phyloP scores from a whole-genome alignment of 2,329 filamentous ascomycete species.

The Aspergillus unguis region DNA sequence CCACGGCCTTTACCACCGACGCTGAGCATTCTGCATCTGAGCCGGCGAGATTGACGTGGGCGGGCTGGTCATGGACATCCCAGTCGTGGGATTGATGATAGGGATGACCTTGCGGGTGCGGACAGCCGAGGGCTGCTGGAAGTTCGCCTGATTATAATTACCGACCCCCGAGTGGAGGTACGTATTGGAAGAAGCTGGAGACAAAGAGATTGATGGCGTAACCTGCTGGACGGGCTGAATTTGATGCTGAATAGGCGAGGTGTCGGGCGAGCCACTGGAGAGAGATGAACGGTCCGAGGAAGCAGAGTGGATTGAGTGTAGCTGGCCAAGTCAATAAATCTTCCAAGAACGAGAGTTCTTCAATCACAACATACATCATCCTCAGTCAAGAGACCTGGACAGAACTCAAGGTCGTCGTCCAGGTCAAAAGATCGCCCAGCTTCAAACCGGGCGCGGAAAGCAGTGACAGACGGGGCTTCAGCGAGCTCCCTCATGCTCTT shows the following conservation, averaged over 20 bases:
- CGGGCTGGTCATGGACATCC: constrained; percentile 82
- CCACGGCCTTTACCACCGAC: constrained; percentile 38
- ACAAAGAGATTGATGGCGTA: constrained; percentile 70
- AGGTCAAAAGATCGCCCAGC: constrained; percentile 90
- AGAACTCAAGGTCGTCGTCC: constrained; percentile 95
- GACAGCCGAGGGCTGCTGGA: constrained; percentile 86
- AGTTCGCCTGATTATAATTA: constrained; percentile 67
- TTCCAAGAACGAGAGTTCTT: not conserved
- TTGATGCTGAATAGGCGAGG: constrained; percentile 85
- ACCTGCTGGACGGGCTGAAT: constrained; percentile 69
- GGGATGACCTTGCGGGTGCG: constrained; percentile 93
- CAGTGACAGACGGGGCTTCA: constrained; percentile 70
- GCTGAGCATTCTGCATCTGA: constrained; percentile 55
- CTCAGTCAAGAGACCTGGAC: constrained; percentile 86
- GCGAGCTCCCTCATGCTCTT: constrained; percentile 82
- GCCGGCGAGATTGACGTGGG: constrained; percentile 68
- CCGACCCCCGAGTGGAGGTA: constrained; percentile 65
- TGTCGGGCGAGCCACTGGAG: constrained; percentile 88
- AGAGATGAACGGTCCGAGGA: constrained; percentile 90
- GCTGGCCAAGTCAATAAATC: constrained; percentile 49
- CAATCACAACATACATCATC: constrained; percentile 66
- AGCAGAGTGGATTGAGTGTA: constrained; percentile 86
- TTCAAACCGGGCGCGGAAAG: constrained; percentile 85
- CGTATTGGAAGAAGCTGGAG: constrained; percentile 53
- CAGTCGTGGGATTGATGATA: constrained; percentile 93